Percentiles rank a stretch among this genome's conserved stretches.
phyloP scores from a whole-genome alignment of 495 filamentous ascomycete species.

The Neurospora cerealis region DNA sequence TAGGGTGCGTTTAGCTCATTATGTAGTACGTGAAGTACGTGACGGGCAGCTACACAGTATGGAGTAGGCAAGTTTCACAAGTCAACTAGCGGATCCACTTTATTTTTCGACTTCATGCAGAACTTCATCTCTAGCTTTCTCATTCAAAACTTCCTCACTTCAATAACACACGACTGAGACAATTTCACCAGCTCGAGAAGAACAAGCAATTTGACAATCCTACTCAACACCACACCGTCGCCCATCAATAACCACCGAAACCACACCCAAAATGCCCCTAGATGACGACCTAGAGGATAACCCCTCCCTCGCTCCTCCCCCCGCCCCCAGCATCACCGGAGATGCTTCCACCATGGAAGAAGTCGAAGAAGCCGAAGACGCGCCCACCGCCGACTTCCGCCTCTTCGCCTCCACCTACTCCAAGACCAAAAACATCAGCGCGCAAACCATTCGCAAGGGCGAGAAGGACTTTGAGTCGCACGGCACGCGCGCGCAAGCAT shows the following conservation, averaged over 20 bases:
- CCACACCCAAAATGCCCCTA: slow-evolving; percentile 21
- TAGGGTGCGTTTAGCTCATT: neutral
- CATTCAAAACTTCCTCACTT: neutral
- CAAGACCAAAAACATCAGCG: slow-evolving; percentile 27
- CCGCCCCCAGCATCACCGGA: neutral
- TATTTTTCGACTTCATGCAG: neutral
- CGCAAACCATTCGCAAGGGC: slow-evolving; percentile 45
- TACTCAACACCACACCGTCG: neutral
- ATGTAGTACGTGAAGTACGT: neutral
- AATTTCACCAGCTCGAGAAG: neutral
- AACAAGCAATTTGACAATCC: neutral
- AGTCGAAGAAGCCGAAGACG: slow-evolving; percentile 61
- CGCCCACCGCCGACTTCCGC: slow-evolving; percentile 65
- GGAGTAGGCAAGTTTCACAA: neutral
- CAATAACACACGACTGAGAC: neutral
- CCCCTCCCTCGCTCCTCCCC: slow-evolving; percentile 3
- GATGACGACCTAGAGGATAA: slow-evolving; percentile 35
- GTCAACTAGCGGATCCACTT: neutral
- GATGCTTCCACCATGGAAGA: slow-evolving; percentile 14
- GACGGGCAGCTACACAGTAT: neutral
- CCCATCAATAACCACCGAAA: neutral
- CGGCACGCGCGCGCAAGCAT: slow-evolving; percentile 68
- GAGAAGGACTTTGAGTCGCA: slow-evolving; percentile 97
- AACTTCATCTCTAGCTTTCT: slow-evolving; percentile 1
- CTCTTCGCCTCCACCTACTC: slow-evolving; percentile 53